Evolutionary conservation across 2,329 filamentous ascomycete species (phyloP).

Genomic region (Botrytis byssoidea): DNA sequence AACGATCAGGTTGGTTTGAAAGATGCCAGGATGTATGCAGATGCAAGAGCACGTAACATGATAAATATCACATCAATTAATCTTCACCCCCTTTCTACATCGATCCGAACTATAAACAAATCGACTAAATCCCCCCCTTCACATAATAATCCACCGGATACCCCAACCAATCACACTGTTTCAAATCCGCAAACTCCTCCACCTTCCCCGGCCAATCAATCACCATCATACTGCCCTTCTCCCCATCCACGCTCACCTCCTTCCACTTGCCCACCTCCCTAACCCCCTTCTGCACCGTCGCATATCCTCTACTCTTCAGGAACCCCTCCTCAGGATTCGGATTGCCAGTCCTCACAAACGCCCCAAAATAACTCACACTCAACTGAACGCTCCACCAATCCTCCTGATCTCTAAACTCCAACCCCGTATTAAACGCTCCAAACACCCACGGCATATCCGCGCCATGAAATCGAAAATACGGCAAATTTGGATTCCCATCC

Average conservation of each 20-base stretch:
- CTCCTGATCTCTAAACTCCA: slow-evolving; percentile 43
- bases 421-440: slow-evolving; percentile 40
- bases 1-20: not conserved
- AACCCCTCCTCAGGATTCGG: slow-evolving; percentile 48
- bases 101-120: too few relatives aligned
- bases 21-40: too few relatives aligned
- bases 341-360: slow-evolving; percentile 47
- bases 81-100: not conserved
- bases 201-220: slow-evolving; percentile 47
- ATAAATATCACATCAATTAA: not conserved
- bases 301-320: slow-evolving; percentile 46
- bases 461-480: slow-evolving; percentile 54
- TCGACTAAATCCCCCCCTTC: slow-evolving; percentile 24
- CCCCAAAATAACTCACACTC: slow-evolving; percentile 47
- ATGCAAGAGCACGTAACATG: too few relatives aligned
- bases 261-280: not conserved
- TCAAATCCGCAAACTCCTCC: slow-evolving; percentile 46
- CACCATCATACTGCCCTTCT: slow-evolving; percentile 44
- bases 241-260: slow-evolving; percentile 43
- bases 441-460: slow-evolving; percentile 49
- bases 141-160: slow-evolving; percentile 46
- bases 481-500: slow-evolving; percentile 49
- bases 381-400: slow-evolving; percentile 49
- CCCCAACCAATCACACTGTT: slow-evolving; percentile 48
- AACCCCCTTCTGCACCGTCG: slow-evolving; percentile 23